Evolutionary conservation across 371 early-diverging fungal genomes (phyloP).

Genomic region (Mycotypha africana): DNA sequence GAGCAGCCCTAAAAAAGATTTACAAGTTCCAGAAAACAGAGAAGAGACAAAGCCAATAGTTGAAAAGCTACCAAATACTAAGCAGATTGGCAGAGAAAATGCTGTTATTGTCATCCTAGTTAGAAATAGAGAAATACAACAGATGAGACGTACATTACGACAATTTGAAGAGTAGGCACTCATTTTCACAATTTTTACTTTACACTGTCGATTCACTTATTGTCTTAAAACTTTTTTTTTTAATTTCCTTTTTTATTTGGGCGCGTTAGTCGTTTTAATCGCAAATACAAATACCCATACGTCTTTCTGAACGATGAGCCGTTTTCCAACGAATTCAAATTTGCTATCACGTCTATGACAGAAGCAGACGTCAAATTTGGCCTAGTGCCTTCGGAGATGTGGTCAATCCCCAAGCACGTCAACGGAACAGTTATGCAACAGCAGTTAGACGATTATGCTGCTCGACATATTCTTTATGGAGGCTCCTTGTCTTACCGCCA

Average conservation of each 20-base stretch:
- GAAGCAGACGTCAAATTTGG: constrained; percentile 56
- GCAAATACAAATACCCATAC: constrained; percentile 81
- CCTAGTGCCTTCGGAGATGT: constrained; percentile 61
- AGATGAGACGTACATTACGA: constrained; percentile 65
- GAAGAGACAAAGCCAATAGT: too few relatives aligned
- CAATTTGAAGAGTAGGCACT: constrained; percentile 70
- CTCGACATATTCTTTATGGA: constrained; percentile 65
- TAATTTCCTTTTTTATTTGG: neutral
- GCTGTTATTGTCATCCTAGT: constrained; percentile 57
- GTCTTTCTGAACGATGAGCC: constrained; percentile 83
- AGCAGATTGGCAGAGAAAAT: constrained; percentile 18
- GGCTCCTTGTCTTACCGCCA: constrained; percentile 33
- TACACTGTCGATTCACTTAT: too few relatives aligned
- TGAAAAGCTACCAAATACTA: too few relatives aligned
- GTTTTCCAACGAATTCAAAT: constrained; percentile 70
- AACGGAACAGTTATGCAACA: constrained; percentile 52
- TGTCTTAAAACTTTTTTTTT: neutral
- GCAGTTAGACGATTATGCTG: constrained; percentile 51
- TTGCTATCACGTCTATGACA: constrained; percentile 55
- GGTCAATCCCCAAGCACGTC: constrained; percentile 67
- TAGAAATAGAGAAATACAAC: constrained; percentile 72
- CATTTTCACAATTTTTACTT: too few relatives aligned
- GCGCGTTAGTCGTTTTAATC: constrained; percentile 70
- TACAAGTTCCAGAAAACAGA: too few relatives aligned
- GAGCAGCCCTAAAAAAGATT: too few relatives aligned